Percentiles rank a stretch among this genome's conserved stretches.
These are phyloP conservation scores for Cicer bijugum DNA, from an alignment of 306 rosid genomes.

Conservation along the genomic window DNA sequence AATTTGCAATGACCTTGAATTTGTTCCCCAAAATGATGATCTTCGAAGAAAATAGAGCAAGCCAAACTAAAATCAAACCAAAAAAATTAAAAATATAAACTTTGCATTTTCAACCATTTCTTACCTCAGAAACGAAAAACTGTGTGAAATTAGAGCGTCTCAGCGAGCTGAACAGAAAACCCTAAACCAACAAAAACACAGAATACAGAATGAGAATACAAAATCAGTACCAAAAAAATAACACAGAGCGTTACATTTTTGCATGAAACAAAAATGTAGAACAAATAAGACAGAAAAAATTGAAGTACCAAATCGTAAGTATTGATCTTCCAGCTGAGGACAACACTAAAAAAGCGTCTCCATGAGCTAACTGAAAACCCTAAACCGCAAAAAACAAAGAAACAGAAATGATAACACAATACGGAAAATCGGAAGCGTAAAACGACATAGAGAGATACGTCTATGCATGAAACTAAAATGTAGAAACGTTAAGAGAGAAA, in stretches of 20 bases:
- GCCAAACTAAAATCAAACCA: slow-evolving; percentile 10
- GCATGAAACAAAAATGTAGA: slow-evolving; percentile 43
- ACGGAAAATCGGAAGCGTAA: not conserved
- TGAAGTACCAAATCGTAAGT: not conserved
- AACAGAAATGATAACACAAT: slow-evolving; percentile 9
- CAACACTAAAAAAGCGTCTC: not conserved
- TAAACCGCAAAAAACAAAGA: slow-evolving; percentile 11
- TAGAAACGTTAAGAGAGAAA: not conserved
- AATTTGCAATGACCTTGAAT: not conserved
- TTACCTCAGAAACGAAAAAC: slow-evolving; percentile 28
- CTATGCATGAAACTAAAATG: slow-evolving; percentile 43
- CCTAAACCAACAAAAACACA: slow-evolving; percentile 32
- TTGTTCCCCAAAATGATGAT: slow-evolving; percentile 8
- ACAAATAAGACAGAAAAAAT: not conserved
- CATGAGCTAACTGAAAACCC: slow-evolving; percentile 42
- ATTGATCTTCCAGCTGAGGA: not conserved
- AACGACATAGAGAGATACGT: not conserved
- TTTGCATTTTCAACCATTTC: not conserved
- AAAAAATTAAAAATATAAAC: not conserved
- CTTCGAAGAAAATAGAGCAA: not conserved
- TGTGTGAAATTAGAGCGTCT: not conserved
- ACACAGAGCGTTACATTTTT: not conserved
- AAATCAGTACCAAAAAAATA: not conserved
- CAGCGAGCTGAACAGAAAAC: slow-evolving; percentile 37
- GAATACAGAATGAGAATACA: not conserved